phyloP scores from a whole-genome alignment of 1,139 yeast species.

The Entelexis sorbosivorans region DNA sequence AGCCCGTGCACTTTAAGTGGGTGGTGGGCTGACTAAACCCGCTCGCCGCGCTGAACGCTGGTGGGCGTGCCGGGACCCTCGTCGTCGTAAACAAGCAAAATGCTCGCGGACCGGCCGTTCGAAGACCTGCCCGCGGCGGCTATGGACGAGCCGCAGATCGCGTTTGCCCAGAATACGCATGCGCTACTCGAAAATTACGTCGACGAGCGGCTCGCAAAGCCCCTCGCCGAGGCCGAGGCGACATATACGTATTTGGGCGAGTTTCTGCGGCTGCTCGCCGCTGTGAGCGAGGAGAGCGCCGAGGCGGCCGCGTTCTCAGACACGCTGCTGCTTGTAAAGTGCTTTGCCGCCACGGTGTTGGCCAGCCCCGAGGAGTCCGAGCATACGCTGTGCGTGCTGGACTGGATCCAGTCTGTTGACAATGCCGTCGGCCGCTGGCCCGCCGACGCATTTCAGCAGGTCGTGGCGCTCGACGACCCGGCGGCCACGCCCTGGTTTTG shows the following conservation, averaged over 20 bases:
- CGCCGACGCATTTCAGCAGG: slow-evolving; percentile 4
- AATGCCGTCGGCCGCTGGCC: slow-evolving; percentile 6
- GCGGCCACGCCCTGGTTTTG: slow-evolving; percentile 11
- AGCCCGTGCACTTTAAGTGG: too few relatives aligned
- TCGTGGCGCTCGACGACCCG: neutral
- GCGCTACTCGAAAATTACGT: slow-evolving; percentile 14
- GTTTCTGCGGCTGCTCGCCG: slow-evolving; percentile 9
- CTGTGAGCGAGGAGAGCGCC: neutral
- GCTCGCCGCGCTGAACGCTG: neutral
- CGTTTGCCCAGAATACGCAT: slow-evolving; percentile 10
- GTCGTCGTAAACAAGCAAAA: neutral
- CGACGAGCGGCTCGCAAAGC: slow-evolving; percentile 13
- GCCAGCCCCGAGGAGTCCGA: slow-evolving; percentile 3
- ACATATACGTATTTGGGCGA: slow-evolving; percentile 9
- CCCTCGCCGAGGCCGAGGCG: slow-evolving; percentile 9
- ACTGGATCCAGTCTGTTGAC: slow-evolving; percentile 16
- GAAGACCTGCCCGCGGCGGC: slow-evolving; percentile 3
- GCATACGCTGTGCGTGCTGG: slow-evolving; percentile 4
- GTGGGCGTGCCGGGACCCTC: neutral
- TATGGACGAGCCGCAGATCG: slow-evolving; percentile 10
- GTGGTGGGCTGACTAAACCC: slow-evolving; percentile 4
- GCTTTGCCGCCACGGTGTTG: slow-evolving; percentile 16
- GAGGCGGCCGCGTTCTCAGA: slow-evolving; percentile 11
- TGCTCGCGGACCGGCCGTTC: neutral
- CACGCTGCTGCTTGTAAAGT: slow-evolving; percentile 12